Conservation (phyloP, 352 stramenopile species). For the Phytophthora megakarya region DNA sequence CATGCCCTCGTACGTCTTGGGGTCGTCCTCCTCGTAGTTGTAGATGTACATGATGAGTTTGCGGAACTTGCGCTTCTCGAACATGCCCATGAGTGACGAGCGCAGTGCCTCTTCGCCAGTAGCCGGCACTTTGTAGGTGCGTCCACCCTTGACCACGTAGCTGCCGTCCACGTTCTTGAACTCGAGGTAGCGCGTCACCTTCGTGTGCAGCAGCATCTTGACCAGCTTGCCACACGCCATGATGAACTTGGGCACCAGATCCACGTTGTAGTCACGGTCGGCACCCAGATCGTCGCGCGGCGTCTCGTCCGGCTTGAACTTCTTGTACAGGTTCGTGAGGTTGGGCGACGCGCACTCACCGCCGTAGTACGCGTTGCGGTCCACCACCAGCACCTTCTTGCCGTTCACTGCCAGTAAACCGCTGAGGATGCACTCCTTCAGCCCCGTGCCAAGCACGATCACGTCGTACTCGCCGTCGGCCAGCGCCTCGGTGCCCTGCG, state of each 20-base stretch:
- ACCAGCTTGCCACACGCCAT: constrained; percentile 99
- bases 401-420: constrained; percentile 94
- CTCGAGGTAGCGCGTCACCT: constrained; percentile 98
- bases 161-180: constrained; percentile 99
- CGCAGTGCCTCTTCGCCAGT: constrained; percentile 96
- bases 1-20: constrained; percentile 90
- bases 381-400: constrained; percentile 97
- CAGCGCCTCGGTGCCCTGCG: constrained; percentile 93
- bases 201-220: constrained; percentile 98
- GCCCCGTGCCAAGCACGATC: constrained; percentile 98
- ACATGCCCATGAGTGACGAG: constrained; percentile 98
- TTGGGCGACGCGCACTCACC: constrained; percentile 98
- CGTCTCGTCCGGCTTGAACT: constrained; percentile 85
- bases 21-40: constrained; percentile 94
- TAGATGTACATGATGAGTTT: constrained; percentile 98
- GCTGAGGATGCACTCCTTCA: constrained; percentile 99
- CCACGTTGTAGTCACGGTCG: constrained; percentile 99
- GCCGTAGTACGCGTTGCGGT: constrained; percentile 98
- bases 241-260: constrained; percentile 99
- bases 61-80: constrained; percentile 99
- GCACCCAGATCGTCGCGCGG: constrained; percentile 87
- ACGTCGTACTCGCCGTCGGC: constrained; percentile 99
- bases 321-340: constrained; percentile 97
- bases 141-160: constrained; percentile 98
- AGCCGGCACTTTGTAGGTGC: constrained; percentile 97